These are phyloP conservation scores for Coelastrella sp. DNA, from an alignment of 139 green algal species.

Conservation along the genomic window DNA sequence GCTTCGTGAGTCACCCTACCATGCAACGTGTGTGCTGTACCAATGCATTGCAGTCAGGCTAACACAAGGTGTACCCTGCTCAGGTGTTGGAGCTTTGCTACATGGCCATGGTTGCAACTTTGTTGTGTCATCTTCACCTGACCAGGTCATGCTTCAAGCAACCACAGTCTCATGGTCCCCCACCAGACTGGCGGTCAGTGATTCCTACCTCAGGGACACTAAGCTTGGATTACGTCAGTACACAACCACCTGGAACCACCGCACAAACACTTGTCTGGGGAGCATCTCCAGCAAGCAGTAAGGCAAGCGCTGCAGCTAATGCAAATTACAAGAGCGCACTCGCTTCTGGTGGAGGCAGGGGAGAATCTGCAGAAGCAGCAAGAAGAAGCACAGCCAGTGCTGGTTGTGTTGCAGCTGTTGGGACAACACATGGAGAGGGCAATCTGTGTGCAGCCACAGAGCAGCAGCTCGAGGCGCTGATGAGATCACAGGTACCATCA, in stretches of 20 bases:
- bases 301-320: not conserved
- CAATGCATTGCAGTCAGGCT: not conserved
- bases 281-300: not conserved
- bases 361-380: no score
- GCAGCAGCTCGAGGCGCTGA: conserved; percentile 2
- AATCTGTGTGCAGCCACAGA: not conserved
- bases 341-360: no score
- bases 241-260: not conserved
- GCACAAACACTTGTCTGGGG: not conserved
- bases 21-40: no score
- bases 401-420: not conserved
- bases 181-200: conserved; percentile 61
- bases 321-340: no score
- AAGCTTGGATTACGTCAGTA: conserved; percentile 67
- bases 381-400: not conserved
- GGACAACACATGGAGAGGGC: not conserved
- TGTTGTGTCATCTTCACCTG: not conserved
- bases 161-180: conserved; percentile 50
- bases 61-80: not conserved
- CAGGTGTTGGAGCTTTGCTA: not conserved
- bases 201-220: conserved; percentile 66
- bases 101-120: not conserved
- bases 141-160: conserved; percentile 5
- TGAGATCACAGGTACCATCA: conserved; percentile 8
- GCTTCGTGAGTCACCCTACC: conserved; percentile 57